Evolutionary conservation across 1,139 yeast species (phyloP), one percentile per base, ranked within the genome.

Genomic region (Diutina pseudorugosa): DNA sequence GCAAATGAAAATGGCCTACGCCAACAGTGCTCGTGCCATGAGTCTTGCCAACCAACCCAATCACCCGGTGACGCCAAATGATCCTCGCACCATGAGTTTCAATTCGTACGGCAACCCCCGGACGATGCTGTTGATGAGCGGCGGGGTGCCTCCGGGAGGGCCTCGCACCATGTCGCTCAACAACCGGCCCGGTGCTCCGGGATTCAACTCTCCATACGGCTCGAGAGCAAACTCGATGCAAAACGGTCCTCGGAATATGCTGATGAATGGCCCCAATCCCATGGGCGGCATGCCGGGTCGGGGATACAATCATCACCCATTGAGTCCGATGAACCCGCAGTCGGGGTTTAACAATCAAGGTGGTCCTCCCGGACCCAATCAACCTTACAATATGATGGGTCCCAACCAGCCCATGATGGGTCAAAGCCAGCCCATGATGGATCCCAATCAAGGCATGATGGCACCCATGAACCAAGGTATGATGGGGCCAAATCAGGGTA

Each of bases 21-120:
- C 73, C 18, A 65, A 68, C n/a, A 69, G 76, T 51, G 79, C 80
- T 1, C 63, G 78, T 48, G 77, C 79, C 25, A 73, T 68, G 69
- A 69, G 77, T 12, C 63, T 74, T 45, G 63, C 66, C 49, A 45
- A 25, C 18, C 18, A 16, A 4, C 68, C 71, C 0, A 70, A 69
- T 4, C 60, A 60, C 1, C 70, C 71, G 55, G 73, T 75, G 9
- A 69, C 69, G 70, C 60, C 56, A 36, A 61, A 19, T 19, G 50
- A 67, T 51, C 79, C 82, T 14, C 66, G 88, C 52, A 72, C 87
- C 1, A 80, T 80, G 85, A 79, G 86, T 21, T 63, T 82, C 33
- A 33, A 47, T n/a, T 47, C 51, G 4, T 36, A 47, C n/a, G 51
- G 43, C 14, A 30, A 47, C 33, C 43, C 51, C 4, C 27, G 45